Evolutionary conservation across 495 filamentous ascomycete species (phyloP).

Genomic region (Choiromyces venosus): DNA sequence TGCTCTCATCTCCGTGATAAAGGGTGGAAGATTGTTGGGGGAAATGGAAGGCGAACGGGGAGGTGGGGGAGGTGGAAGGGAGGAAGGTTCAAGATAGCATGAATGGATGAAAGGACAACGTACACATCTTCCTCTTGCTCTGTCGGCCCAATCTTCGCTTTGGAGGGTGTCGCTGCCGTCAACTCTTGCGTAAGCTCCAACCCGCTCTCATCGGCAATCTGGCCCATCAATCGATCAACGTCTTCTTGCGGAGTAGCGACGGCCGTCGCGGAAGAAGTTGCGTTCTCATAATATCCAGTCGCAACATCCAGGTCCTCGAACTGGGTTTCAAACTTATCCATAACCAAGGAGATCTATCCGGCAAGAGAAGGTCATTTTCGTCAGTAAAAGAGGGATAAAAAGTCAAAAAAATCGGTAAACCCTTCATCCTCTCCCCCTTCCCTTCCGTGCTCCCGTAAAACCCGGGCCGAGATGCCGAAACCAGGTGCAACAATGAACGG

Average conservation of each 20-base stretch:
- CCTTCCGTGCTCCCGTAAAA: not conserved
- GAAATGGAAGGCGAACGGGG: not conserved
- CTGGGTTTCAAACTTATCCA: slow-evolving; percentile 76
- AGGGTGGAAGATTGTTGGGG: not conserved
- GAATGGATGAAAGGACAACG: not conserved
- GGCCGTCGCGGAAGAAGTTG: slow-evolving; percentile 66
- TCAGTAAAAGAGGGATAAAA: slow-evolving; percentile 4
- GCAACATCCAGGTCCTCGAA: slow-evolving; percentile 80
- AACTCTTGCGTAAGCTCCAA: slow-evolving; percentile 68
- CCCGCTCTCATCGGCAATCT: slow-evolving; percentile 77
- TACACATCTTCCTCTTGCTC: slow-evolving; percentile 58
- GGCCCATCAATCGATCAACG: slow-evolving; percentile 70
- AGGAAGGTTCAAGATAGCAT: not conserved
- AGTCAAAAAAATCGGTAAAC: not conserved
- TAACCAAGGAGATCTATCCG: slow-evolving; percentile 53
- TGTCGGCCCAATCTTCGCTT: slow-evolving; percentile 52
- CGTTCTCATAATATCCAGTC: slow-evolving; percentile 78
- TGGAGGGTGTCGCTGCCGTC: slow-evolving; percentile 54
- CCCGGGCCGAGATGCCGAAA: not conserved
- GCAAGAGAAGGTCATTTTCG: not conserved
- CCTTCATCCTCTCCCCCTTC: not conserved
- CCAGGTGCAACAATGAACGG: not conserved
- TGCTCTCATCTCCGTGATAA: not conserved
- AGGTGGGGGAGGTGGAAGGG: not conserved
- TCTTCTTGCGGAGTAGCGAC: slow-evolving; percentile 75